Evolutionary conservation across 495 filamentous ascomycete species (phyloP).

Genomic region (Polyplosphaeria fusca): DNA sequence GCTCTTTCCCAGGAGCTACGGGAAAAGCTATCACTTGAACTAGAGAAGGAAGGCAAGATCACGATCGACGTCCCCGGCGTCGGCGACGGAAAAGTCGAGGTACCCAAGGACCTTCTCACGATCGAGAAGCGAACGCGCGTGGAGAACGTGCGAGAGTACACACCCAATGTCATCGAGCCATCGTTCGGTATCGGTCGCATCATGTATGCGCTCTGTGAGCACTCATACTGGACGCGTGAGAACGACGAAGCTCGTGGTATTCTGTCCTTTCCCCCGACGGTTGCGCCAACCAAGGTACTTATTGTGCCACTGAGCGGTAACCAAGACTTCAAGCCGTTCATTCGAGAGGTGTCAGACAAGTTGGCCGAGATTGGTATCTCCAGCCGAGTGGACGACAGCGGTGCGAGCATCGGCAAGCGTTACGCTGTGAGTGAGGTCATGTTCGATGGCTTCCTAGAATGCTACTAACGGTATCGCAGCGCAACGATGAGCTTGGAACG

Average conservation of each 20-base stretch:
- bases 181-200: slow-evolving; percentile 83
- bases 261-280: slow-evolving; percentile 61
- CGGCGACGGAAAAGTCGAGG: slow-evolving; percentile 63
- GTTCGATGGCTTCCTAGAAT: slow-evolving; percentile 34
- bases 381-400: slow-evolving; percentile 63
- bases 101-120: slow-evolving; percentile 65
- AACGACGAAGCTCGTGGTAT: slow-evolving; percentile 65
- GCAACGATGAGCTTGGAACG: slow-evolving; percentile 44
- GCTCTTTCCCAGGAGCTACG: slow-evolving; percentile 65
- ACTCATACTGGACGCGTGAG: slow-evolving; percentile 70
- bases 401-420: slow-evolving; percentile 67
- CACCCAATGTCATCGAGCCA: slow-evolving; percentile 74
- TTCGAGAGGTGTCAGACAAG: slow-evolving; percentile 52
- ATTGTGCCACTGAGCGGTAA: slow-evolving; percentile 64
- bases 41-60: slow-evolving; percentile 64
- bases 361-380: slow-evolving; percentile 60
- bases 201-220: slow-evolving; percentile 71
- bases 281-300: slow-evolving; percentile 68
- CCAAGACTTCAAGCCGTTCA: slow-evolving; percentile 55
- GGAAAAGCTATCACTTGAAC: slow-evolving; percentile 64
- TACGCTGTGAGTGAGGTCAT: slow-evolving; percentile 37
- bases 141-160: slow-evolving; percentile 72
- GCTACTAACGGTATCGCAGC: slow-evolving; percentile 54
- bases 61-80: slow-evolving; percentile 63
- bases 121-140: slow-evolving; percentile 68